phyloP scores from a whole-genome alignment of 805 yeast genomes.

The Barnettozyma populi region DNA sequence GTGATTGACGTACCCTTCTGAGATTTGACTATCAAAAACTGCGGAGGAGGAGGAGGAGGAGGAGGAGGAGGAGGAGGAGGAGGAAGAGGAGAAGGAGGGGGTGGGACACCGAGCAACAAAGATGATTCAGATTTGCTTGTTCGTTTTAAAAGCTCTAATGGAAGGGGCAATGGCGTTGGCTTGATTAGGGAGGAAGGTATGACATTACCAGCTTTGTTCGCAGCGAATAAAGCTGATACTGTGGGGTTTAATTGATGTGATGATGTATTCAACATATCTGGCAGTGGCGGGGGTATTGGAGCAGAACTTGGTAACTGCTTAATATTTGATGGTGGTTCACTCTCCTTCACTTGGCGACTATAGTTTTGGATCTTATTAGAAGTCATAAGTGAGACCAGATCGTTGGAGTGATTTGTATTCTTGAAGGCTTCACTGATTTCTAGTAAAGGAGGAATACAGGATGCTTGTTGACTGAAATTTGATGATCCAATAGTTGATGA shows the following conservation, averaged over 20 bases:
- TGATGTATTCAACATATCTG: neutral
- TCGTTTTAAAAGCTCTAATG: conserved; percentile 10
- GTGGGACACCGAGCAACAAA: conserved; percentile 5
- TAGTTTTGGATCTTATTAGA: too few species aligned
- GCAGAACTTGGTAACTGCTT: neutral
- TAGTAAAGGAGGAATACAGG: too few species aligned
- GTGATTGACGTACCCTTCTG: conserved; percentile 6
- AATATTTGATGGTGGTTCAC: neutral
- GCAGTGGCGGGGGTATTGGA: neutral
- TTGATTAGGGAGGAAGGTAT: neutral
- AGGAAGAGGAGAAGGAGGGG: conserved; percentile 25
- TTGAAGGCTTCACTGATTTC: neutral
- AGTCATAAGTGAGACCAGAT: neutral
- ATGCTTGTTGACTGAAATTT: neutral
- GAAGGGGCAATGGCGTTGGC: neutral
- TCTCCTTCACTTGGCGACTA: neutral
- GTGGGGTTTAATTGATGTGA: neutral
- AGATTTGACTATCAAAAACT: conserved; percentile 1
- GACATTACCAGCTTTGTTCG: neutral
- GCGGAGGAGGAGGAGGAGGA: conserved; percentile 7
- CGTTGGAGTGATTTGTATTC: neutral
- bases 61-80: conserved; percentile 10
- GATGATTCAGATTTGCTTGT: neutral
- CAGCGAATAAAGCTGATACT: conserved; percentile 1
- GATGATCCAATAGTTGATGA: neutral